Base-by-base conservation (phyloP, 441 rosid species). In the Geranium incanum region DNA sequence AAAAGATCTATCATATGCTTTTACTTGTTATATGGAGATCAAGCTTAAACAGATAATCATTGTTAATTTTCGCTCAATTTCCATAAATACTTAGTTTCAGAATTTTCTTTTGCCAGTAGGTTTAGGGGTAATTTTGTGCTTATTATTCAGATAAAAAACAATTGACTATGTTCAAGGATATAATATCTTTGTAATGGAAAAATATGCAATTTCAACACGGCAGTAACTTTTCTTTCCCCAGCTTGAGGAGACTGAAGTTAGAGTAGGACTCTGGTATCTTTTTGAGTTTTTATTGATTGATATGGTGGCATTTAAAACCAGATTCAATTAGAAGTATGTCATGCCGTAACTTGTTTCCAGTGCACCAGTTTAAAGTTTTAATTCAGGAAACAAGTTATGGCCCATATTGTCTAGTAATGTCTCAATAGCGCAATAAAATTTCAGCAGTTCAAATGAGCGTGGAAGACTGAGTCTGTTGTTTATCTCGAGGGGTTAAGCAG, bases 321-420 rank as follows among this genome's bases (percentile, higher is more conserved):
- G 18, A 52, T 52, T 9, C 60, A 13, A 1, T 52, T 13, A 52
- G 4, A 3, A n/a, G 60, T 52, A 52, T 52, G 4, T 52, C 60
- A 52, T 52, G 60, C 60, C 12, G 18, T n/a, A 13, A 45, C 55
- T 18, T 52, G 60, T 52, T 52, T 52, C 60, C 60, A 52, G 60
- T 9, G 15, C 15, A 52, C 11, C 15, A 15, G 19, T n/a, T 13
- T 6, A 52, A 52, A 13, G 19, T 52, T 39, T 52, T 4, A 13
- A 52, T 18, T 52, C 6, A 3, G 19, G 60, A 52, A 52, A 52
- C 60, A 52, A 52, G 60, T n/a, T 52, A 52, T 15, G 19, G 6
- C 11, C 18, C 60, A 52, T 52, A 52, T 13, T 52, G 4, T 52
- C 60, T 52, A 13, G 19, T 1, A 15, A 52, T 52, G 15, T 9